Evolutionary conservation across 306 rosid genomes (phyloP).

Genomic region (Elaeagnus macrophylla): DNA sequence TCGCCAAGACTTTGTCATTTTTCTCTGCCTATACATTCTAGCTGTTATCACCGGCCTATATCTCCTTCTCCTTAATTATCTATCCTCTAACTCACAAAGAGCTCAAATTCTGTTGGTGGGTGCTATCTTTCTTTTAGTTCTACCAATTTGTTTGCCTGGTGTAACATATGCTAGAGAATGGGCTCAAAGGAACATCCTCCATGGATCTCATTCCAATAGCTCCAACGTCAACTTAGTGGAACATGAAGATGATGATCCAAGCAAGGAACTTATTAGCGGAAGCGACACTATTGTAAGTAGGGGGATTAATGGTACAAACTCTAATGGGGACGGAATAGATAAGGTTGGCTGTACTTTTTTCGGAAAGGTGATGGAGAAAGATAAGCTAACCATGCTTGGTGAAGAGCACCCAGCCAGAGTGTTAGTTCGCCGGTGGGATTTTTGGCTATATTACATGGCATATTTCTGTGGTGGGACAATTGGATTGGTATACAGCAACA

Average conservation of each 20-base stretch:
- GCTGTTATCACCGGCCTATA: conserved; percentile 67
- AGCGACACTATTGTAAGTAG: background rate
- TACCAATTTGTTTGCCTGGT: conserved; percentile 42
- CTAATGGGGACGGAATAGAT: conserved; percentile 10
- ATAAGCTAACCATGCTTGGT: conserved; percentile 31
- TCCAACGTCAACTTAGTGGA: conserved; percentile 18
- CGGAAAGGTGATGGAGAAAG: conserved; percentile 36
- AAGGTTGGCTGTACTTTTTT: conserved; percentile 16
- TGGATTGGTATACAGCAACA: conserved; percentile 81
- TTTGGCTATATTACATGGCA: conserved; percentile 67
- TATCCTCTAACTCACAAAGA: conserved; percentile 15
- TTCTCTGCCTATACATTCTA: conserved; percentile 46
- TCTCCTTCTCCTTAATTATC: conserved; percentile 41
- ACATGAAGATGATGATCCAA: conserved; percentile 31
- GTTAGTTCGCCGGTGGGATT: conserved; percentile 47
- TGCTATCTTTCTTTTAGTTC: conserved; percentile 37
- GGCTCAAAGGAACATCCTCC: conserved; percentile 14
- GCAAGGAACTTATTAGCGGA: conserved; percentile 34
- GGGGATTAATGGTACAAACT: background rate
- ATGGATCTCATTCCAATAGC: conserved; percentile 5
- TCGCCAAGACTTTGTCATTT: conserved; percentile 27
- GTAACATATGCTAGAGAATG: conserved; percentile 29
- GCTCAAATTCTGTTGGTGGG: conserved; percentile 47
- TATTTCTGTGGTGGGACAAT: conserved; percentile 78
- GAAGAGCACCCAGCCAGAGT: conserved; percentile 51